Conservation (phyloP, 306 rosid species). For the Amphicarpaea edgeworthii region DNA sequence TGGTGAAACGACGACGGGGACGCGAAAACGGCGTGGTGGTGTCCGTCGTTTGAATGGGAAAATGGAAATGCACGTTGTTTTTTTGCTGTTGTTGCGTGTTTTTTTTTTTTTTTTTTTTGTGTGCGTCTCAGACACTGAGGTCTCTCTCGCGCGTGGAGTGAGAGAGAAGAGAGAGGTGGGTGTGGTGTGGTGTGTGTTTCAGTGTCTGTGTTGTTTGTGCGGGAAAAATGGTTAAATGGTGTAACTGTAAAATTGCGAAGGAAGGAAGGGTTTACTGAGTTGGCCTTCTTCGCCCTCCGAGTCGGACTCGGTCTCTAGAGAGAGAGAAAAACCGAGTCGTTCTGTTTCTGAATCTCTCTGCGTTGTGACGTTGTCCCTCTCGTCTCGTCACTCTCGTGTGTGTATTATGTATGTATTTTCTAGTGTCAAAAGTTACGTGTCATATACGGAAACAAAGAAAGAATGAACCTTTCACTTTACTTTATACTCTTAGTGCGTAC, state of each 20-base stretch:
- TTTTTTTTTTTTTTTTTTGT: too few species aligned
- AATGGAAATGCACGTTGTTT: conserved; percentile 35
- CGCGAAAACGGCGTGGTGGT: background rate
- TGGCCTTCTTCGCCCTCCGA: conserved; percentile 40
- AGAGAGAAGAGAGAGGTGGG: too few species aligned
- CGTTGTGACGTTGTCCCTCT: conserved; percentile 31
- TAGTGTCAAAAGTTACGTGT: conserved; percentile 5
- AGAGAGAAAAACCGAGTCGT: conserved; percentile 33
- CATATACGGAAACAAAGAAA: conserved; percentile 10
- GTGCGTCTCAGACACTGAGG: conserved; percentile 15
- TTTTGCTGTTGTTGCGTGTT: too few species aligned
- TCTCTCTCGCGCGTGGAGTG: conserved; percentile 11
- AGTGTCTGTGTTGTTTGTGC: conserved; percentile 44
- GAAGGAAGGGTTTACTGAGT: conserved; percentile 46
- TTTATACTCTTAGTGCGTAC: background rate
- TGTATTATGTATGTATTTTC: background rate
- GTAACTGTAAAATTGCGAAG: conserved; percentile 47
- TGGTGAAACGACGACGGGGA: conserved; percentile 9
- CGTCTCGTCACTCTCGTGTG: too few species aligned
- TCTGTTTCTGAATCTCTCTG: conserved; percentile 44
- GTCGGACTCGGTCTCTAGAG: conserved; percentile 44
- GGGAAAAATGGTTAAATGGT: conserved; percentile 48
- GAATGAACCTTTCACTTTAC: background rate
- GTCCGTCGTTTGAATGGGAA: conserved; percentile 25
- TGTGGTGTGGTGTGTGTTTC: too few species aligned